A percentile compares a stretch with the other conserved stretches of the same genome.
phyloP scores from a whole-genome alignment of 768 basidiomycete species.

The Podaxis rugospora region DNA sequence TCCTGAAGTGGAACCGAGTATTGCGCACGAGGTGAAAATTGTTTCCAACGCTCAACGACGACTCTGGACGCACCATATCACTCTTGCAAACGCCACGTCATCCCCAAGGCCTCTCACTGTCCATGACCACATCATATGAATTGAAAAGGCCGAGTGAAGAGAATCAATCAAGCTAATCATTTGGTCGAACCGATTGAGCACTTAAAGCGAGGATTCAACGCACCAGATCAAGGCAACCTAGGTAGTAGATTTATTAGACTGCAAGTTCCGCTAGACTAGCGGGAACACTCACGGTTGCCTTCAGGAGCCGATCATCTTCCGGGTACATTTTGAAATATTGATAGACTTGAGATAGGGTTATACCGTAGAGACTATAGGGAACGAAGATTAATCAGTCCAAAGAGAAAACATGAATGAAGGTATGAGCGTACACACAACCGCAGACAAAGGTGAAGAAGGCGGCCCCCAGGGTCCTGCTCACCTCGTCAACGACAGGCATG shows the following conservation, averaged over 20 bases:
- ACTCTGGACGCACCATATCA: constrained; percentile 1
- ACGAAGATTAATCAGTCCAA: background rate
- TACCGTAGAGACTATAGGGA: constrained; percentile 1
- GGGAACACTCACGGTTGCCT: background rate
- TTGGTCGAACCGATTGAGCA: background rate
- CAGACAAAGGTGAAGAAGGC: constrained; percentile 10
- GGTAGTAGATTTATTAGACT: background rate
- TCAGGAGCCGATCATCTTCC: background rate
- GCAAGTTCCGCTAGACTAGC: background rate
- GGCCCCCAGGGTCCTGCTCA: constrained; percentile 2
- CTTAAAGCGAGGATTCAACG: background rate
- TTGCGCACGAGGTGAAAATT: background rate
- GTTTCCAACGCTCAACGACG: background rate
- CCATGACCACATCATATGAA: constrained; percentile 11
- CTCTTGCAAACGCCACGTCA: background rate
- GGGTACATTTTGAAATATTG: constrained; percentile 9
- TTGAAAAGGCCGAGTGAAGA: constrained; percentile 10
- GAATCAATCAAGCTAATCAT: constrained; percentile 2
- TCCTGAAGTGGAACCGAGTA: background rate
- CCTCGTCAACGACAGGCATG: background rate
- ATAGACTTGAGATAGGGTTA: constrained; percentile 8
- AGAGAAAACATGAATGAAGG: background rate
- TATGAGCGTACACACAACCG: constrained; percentile 5
- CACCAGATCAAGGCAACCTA: constrained; percentile 10
- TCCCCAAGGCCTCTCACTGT: constrained; percentile 3